Evolutionary conservation across 345 rosid genomes (phyloP), one percentile per base, ranked within the genome.

Genomic region (Rhodamnia rubescens): DNA sequence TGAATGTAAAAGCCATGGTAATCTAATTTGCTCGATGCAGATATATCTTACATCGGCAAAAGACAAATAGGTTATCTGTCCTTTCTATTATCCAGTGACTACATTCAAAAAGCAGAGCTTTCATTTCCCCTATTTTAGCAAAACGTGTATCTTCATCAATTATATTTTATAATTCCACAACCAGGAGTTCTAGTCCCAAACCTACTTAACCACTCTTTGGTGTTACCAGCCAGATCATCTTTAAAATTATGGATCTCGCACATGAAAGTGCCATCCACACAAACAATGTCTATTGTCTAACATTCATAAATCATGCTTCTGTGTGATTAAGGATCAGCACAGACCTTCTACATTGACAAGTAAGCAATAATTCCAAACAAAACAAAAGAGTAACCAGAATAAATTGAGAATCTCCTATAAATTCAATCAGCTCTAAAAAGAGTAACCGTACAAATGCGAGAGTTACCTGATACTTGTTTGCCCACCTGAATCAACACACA

Each of bases 391-490:
- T 52, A 82, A 58, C 26, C 64, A 54, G 44, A 36, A 26, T 36
- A 49, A 64, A 85, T 42, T 52, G 2, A 29, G n/a, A 69, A 56
- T 22, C 64, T 6, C 59, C 12, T 40, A 4, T 20, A 52, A 53
- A 52, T 50, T 49, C 58, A 74, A n/a, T 51, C 15, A 36, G 40
- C 42, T 78, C 55, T 14, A 57, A 42, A 22, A 58, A 32, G 47
- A 84, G 42, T 24, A 55, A 89, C 2, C 44, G 27, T 29, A 82
- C 69, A 74, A 74, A 56, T 82, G 29, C 56, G 53, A 36, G 83
- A 83, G 50, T 91, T 89, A 94, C 96, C 96, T 93, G 89, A 93
- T 94, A 86, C 95, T 94, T 85, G 96, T 93, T 84, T 93, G 96
- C 69, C 96, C 96, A 85, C 96, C 96, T 94, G 90, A 83, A 87